Evolutionary conservation across 371 early-diverging fungal species (phyloP), one percentile per base, ranked within the genome.

Genomic region (Mortierella sp.): DNA sequence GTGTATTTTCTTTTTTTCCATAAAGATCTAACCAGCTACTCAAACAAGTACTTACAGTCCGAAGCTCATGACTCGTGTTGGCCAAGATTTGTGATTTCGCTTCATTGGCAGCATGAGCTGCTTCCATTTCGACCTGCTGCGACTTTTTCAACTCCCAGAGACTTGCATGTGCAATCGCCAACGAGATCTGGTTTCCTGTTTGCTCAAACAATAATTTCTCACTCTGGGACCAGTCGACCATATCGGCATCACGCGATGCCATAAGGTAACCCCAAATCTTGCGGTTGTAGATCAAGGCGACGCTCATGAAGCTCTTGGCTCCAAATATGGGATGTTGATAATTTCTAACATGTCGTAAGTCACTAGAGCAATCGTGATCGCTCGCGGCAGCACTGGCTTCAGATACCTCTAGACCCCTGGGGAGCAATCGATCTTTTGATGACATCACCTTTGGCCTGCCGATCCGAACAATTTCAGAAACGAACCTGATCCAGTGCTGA

Each of bases 61-160:
- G 61, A 15, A 77, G 70, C 22, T 76, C 85, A 57, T 85, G 85
- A 36, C 80, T 76, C 16, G 85, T 85, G 41, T 85, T 85, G 19
- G 85, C 85, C 41, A 85, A 63, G 32, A 85, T 85, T 73, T 80
- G 84, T 1, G 81, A 68, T 45, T 85, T 85, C 15, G 85, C 83
- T 53, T 77, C 77, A 40, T 76, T 86, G 0, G 86, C 84, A 32
- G 79, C 83, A 59, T 83, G 80, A 2, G 81, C 84, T 6, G 86
- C 81, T 33, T 86, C 83, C 71, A 86, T 81, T 58, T 85, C 84
- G 24, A 81, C 82, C 53, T 85, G 82, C 21, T 74, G 75, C n/a
- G 65, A 65, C 62, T 81, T 70, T 52, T 83, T 85, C 69, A 80
- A 48, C 36, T 83, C 81, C 70, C 74, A 79, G 1, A 83, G 58